Base-by-base conservation (phyloP, 78 protist genomes). In the Dictyostelium citrinum region DNA sequence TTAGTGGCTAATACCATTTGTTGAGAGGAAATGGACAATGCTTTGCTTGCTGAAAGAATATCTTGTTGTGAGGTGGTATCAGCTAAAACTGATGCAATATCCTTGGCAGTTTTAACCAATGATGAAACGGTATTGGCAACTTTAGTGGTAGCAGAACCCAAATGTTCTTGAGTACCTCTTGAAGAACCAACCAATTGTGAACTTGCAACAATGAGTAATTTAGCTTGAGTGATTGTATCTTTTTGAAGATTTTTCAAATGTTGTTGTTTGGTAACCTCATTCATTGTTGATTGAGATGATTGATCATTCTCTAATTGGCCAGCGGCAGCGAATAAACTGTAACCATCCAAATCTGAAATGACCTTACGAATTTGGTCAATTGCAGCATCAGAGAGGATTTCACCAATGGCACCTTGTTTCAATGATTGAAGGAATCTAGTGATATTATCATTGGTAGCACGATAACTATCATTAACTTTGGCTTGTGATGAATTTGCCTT, bases 341-440 rank as follows among this genome's bases (percentile, higher is more conserved):
- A 83, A 20, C 91, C 95, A 76, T 95, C 96, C 35, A 95, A 22
- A 79, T 94, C 95, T 16, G 78, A 51, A 76, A 95, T 84, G 9
- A 85, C 80, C 37, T 81, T 82, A 41, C 82, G 55, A 70, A 95
- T 83, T 4, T 29, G 9, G 2, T 90, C 95, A 49, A 90, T 76
- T 1, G 95, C 94, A 64, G 93, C 95, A 60, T 95, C 97, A n/a
- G 78, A 84, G 8, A 88, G 85, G 2, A 91, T 85, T 39, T 95
- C 97, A 77, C 95, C 97, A 33, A 91, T 83, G 20, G 97, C 95
- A 67, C 97, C 97, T 71, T 95, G 90, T 79, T 91, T 95, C 46
- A 85, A 70, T 4, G 97, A 84, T 83, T 84, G 93, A 14, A 95
- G 84, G 91, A 90, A 93, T 29, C 82, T 27, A 51, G 95, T 84